Percentiles rank a stretch among this genome's conserved stretches.
phyloP scores from a whole-genome alignment of 371 early-diverging fungal species.

The Smittium culicis region DNA sequence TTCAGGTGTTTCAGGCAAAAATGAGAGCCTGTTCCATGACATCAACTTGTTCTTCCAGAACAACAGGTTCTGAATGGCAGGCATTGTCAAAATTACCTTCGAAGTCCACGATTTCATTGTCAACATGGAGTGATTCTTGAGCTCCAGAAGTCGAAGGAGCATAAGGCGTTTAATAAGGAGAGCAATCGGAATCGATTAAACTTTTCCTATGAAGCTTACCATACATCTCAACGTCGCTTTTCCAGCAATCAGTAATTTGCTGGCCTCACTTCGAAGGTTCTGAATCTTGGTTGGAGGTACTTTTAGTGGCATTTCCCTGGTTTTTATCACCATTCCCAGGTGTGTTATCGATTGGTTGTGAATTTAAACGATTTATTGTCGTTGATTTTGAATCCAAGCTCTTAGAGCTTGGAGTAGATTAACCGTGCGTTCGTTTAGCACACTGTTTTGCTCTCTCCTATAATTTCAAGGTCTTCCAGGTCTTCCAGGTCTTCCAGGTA shows the following conservation, averaged over 20 bases:
- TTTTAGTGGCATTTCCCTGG: slow-evolving; percentile 6
- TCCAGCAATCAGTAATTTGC: neutral
- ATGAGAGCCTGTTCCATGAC: neutral
- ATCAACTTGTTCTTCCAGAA: neutral
- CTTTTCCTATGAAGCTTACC: slow-evolving; percentile 10
- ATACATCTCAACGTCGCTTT: neutral
- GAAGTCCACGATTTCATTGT: neutral
- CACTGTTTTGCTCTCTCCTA: slow-evolving; percentile 8
- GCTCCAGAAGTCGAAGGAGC: neutral
- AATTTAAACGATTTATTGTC: slow-evolving; percentile 19
- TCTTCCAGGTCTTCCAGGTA: slow-evolving; percentile 33
- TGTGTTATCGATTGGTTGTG: slow-evolving; percentile 27
- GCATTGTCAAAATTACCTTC: neutral
- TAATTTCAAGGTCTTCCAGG: slow-evolving; percentile 25
- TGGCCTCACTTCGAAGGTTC: neutral
- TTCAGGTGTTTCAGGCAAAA: neutral
- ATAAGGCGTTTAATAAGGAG: neutral
- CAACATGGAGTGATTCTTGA: neutral
- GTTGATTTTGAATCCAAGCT: slow-evolving; percentile 26
- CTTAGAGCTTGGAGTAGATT: slow-evolving; percentile 17
- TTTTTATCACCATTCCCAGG: slow-evolving; percentile 29
- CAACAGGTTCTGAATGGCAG: neutral
- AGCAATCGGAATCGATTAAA: slow-evolving; percentile 6
- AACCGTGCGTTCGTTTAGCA: slow-evolving; percentile 12
- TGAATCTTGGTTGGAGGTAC: neutral